These are phyloP conservation scores for Dendrobium chrysotoxum DNA, from an alignment of 106 monocot species.

Conservation along the genomic window DNA sequence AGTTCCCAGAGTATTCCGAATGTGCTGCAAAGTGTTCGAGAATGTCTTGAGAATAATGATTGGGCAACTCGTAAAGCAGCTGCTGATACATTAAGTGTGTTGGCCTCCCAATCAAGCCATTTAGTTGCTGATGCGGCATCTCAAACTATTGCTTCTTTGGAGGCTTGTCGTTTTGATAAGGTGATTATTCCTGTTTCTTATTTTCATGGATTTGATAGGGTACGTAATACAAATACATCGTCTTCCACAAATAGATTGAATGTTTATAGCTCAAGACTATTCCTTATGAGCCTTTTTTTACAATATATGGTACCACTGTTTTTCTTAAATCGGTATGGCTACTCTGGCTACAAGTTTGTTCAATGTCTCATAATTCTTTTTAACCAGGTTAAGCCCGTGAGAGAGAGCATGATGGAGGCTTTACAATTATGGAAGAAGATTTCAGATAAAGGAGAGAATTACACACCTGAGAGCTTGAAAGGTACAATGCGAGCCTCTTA, in stretches of 20 bases:
- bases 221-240: background rate
- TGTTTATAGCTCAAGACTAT: too few species aligned
- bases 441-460: conserved; percentile 43
- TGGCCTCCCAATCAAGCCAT: conserved; percentile 68
- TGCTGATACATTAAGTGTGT: conserved; percentile 68
- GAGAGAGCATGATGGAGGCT: conserved; percentile 84
- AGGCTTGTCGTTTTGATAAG: conserved; percentile 96
- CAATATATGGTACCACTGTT: too few species aligned
- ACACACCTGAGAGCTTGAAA: conserved; percentile 28
- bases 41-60: conserved; percentile 87
- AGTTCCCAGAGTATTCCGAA: conserved; percentile 60
- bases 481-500: conserved; percentile 13
- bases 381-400: conserved; percentile 85
- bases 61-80: conserved; percentile 95
- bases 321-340: background rate
- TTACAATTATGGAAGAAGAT: conserved; percentile 67
- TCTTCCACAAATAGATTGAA: too few species aligned
- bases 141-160: conserved; percentile 60
- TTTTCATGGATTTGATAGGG: background rate
- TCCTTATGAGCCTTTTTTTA: too few species aligned
- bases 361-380: background rate
- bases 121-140: conserved; percentile 57
- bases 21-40: conserved; percentile 66
- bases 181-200: conserved; percentile 17
- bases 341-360: background rate